Base-by-base conservation (phyloP, 306 rosid genomes). In the Gleditsia sinensis region DNA sequence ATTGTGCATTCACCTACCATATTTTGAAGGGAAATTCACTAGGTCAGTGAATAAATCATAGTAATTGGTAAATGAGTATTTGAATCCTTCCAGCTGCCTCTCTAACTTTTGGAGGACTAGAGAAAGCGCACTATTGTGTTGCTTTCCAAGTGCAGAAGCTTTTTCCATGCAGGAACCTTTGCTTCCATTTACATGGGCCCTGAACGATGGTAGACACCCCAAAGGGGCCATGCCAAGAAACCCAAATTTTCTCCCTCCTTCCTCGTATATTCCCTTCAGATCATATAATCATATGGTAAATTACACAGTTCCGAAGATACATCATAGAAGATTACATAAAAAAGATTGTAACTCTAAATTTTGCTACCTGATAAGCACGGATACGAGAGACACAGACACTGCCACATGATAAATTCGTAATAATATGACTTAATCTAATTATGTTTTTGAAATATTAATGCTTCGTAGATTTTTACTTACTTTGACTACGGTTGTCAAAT, bases 401-500 rank as follows among this genome's bases (percentile, higher is more conserved):
- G n/a, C n/a, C n/a, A n/a, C n/a, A n/a, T n/a, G n/a, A n/a, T n/a
- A n/a, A n/a, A n/a, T n/a, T n/a, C n/a, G n/a, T n/a, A n/a, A n/a
- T n/a, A n/a, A n/a, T n/a, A n/a, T n/a, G n/a, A n/a, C n/a, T n/a
- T n/a, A n/a, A n/a, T n/a, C n/a, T n/a, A n/a, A n/a, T n/a, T n/a
- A n/a, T n/a, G n/a, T n/a, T n/a, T n/a, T n/a, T n/a, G n/a, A n/a
- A n/a, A n/a, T n/a, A n/a, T n/a, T n/a, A n/a, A n/a, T n/a, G n/a
- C n/a, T n/a, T n/a, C n/a, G n/a, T n/a, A n/a, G n/a, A n/a, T 34
- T 16, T 0, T 7, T 32, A 65, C 81, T 64, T 81, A 88, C 92
- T 81, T 76, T 42, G 75, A 88, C 37, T 5, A 66, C 83, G 40
- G 55, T 33, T 48, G 88, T 84, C 65, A 82, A 61, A 79, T 86